phyloP scores from a whole-genome alignment of 768 basidiomycete species.

The Pleurotus pulmonarius region DNA sequence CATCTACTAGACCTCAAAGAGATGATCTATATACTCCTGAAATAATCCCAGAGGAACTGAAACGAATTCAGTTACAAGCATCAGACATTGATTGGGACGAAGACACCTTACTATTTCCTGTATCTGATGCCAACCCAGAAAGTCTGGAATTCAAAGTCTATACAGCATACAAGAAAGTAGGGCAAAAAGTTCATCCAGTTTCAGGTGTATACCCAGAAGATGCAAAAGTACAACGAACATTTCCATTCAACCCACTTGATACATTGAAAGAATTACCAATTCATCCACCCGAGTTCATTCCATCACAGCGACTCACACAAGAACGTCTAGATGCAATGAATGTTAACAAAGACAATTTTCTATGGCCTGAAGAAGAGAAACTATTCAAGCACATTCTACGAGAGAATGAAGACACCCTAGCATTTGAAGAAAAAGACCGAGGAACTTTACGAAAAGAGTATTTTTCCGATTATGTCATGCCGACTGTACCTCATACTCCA shows the following conservation, averaged over 20 bases:
- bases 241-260: conserved; percentile 23
- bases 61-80: neutral
- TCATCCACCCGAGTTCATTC: conserved; percentile 18
- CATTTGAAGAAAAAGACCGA: conserved; percentile 17
- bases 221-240: neutral
- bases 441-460: conserved; percentile 12
- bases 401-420: conserved; percentile 19
- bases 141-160: neutral
- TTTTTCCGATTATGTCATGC: conserved; percentile 25
- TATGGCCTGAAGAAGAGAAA: conserved; percentile 18
- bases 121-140: neutral
- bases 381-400: conserved; percentile 19
- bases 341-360: conserved; percentile 16
- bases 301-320: conserved; percentile 6
- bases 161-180: conserved; percentile 14
- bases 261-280: conserved; percentile 13
- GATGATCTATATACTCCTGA: neutral
- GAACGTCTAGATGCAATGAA: conserved; percentile 6
- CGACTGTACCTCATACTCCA: conserved; percentile 28
- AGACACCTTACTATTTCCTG: neutral
- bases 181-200: conserved; percentile 20
- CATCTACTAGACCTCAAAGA: no score
- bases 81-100: neutral
- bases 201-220: conserved; percentile 17
- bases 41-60: neutral